A percentile compares a stretch with the other conserved stretches of the same genome.
phyloP scores from a whole-genome alignment of 495 filamentous ascomycete genomes.

The Extremus antarcticus region DNA sequence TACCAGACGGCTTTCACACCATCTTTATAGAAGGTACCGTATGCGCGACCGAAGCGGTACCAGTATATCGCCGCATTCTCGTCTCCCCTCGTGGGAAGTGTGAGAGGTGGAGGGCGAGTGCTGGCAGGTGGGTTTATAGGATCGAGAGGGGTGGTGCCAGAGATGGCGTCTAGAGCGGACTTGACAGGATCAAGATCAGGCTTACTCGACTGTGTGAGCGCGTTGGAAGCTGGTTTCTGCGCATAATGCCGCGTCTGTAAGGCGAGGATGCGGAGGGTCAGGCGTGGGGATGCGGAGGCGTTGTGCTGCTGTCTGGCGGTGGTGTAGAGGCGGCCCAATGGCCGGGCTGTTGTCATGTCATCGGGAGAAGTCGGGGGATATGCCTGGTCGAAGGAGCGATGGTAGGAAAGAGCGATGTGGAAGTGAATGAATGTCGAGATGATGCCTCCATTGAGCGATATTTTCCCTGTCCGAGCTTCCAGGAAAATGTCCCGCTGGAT shows the following conservation, averaged over 20 bases:
- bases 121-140: slow-evolving; percentile 46
- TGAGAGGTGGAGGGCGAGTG: slow-evolving; percentile 49
- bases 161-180: slow-evolving; percentile 1
- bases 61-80: slow-evolving; percentile 37
- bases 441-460: too few species aligned
- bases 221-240: background rate
- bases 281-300: background rate
- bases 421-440: background rate
- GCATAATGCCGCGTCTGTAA: background rate
- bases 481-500: background rate
- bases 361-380: background rate
- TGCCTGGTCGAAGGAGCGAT: background rate
- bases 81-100: slow-evolving; percentile 36
- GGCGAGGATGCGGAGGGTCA: background rate
- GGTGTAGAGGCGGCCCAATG: background rate
- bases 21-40: slow-evolving; percentile 74
- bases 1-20: slow-evolving; percentile 57
- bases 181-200: background rate
- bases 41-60: slow-evolving; percentile 44
- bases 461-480: background rate
- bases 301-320: background rate
- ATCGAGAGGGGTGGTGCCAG: slow-evolving; percentile 1
- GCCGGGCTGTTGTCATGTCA: slow-evolving; percentile 1
- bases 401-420: background rate
- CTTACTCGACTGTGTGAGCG: background rate